These are phyloP conservation scores for Microcos paniculata DNA, from an alignment of 345 rosid species.

Conservation along the genomic window DNA sequence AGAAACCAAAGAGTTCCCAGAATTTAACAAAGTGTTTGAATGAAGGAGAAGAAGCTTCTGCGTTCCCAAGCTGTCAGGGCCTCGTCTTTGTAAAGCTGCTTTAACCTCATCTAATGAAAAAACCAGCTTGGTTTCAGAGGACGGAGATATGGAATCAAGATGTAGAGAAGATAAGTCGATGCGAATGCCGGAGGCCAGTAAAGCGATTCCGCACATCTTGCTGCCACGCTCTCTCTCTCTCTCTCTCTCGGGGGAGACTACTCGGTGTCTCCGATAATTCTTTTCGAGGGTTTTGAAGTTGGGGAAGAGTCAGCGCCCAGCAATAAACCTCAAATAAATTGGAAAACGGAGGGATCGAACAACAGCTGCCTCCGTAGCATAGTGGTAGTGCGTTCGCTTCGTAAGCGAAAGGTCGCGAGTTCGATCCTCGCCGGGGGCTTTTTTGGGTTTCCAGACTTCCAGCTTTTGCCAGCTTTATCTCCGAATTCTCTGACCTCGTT, in stretches of 20 bases:
- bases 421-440: slow-evolving; percentile 86
- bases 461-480: not conserved
- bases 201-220: slow-evolving; percentile 84
- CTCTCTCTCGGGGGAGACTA: not conserved
- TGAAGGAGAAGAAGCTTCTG: slow-evolving; percentile 45
- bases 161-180: slow-evolving; percentile 38
- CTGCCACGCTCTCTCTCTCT: slow-evolving; percentile 12
- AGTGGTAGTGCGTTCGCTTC: slow-evolving; percentile 99
- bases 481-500: not conserved
- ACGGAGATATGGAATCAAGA: slow-evolving; percentile 24
- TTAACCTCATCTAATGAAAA: slow-evolving; percentile 61
- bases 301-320: too few relatives aligned
- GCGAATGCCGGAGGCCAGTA: slow-evolving; percentile 53
- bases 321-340: too few relatives aligned
- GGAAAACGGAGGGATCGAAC: too few relatives aligned
- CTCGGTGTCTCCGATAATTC: not conserved
- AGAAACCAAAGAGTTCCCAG: not conserved
- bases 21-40: slow-evolving; percentile 11
- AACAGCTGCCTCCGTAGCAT: slow-evolving; percentile 70
- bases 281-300: not conserved
- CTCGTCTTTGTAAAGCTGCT: slow-evolving; percentile 55
- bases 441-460: too few relatives aligned
- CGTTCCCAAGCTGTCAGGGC: slow-evolving; percentile 68
- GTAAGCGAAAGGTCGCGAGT: slow-evolving; percentile 99
- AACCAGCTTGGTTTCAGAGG: slow-evolving; percentile 24